A percentile compares a stretch with the other conserved stretches of the same genome.
phyloP scores from a whole-genome alignment of 2,329 filamentous ascomycete species.

The Lachnellula willkommii region DNA sequence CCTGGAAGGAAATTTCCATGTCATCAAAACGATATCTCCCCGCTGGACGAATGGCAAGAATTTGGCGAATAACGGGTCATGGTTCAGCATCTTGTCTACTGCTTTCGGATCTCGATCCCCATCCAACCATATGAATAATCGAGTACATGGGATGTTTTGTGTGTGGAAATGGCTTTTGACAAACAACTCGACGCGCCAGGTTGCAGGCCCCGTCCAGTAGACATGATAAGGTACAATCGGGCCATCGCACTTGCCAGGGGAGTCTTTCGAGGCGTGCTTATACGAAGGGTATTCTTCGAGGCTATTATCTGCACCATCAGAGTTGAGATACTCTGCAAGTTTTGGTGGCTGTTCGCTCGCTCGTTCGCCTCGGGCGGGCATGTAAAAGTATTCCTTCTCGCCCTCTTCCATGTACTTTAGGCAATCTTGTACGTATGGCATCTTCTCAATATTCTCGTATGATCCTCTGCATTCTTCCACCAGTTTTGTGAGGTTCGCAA shows the following conservation, averaged over 20 bases:
- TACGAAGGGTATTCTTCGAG: conserved; percentile 30
- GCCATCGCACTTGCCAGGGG: conserved; percentile 46
- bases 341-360: conserved; percentile 30
- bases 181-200: conserved; percentile 52
- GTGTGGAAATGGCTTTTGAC: conserved; percentile 53
- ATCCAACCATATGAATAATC: conserved; percentile 50
- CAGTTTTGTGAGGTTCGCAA: conserved; percentile 46
- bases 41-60: conserved; percentile 49
- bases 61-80: conserved; percentile 46
- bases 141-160: conserved; percentile 50
- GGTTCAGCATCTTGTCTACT: conserved; percentile 45
- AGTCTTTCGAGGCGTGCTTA: conserved; percentile 36
- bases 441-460: conserved; percentile 48
- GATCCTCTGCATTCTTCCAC: conserved; percentile 49
- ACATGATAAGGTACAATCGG: conserved; percentile 52
- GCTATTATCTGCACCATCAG: conserved; percentile 32
- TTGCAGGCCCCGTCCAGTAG: conserved; percentile 53
- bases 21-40: conserved; percentile 46
- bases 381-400: conserved; percentile 45
- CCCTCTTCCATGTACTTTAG: conserved; percentile 44
- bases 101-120: conserved; percentile 46
- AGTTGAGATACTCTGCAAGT: conserved; percentile 30
- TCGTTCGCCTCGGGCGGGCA: conserved; percentile 34
- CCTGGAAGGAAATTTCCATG: conserved; percentile 49
- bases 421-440: conserved; percentile 49